Evolutionary conservation across 176 grass and related monocot genomes (phyloP).

Genomic region (Phoenix dactylifera): DNA sequence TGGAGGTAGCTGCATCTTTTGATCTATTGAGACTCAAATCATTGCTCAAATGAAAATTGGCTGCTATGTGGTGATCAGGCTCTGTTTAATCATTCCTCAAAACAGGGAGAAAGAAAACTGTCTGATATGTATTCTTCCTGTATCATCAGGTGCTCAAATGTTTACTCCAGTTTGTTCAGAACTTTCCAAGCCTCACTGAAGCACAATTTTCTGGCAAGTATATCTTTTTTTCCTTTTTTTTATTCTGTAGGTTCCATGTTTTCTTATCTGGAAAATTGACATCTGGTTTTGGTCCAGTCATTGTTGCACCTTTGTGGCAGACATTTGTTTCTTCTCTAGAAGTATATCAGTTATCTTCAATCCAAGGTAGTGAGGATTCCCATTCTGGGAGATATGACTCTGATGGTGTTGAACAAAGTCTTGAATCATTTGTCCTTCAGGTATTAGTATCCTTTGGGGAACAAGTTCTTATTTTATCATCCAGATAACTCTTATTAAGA

Average conservation of each 20-base stretch:
- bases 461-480: background rate
- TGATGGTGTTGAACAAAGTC: conserved; percentile 82
- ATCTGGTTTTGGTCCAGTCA: conserved; percentile 33
- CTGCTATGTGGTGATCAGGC: no score
- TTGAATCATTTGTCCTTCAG: conserved; percentile 85
- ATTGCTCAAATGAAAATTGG: no score
- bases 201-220: conserved; percentile 62
- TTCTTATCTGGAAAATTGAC: background rate
- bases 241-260: background rate
- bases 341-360: conserved; percentile 65
- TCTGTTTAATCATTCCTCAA: no score
- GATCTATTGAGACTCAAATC: background rate
- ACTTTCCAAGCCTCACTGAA: conserved; percentile 66
- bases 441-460: conserved; percentile 29
- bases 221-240: conserved; percentile 8
- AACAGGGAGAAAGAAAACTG: no score
- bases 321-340: conserved; percentile 74
- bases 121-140: conserved; percentile 8
- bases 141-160: conserved; percentile 90
- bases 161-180: conserved; percentile 92
- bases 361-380: conserved; percentile 55
- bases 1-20: conserved; percentile 60
- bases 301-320: conserved; percentile 83
- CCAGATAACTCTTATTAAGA: no score
- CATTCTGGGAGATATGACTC: conserved; percentile 74